Evolutionary conservation across 768 basidiomycete genomes (phyloP), one percentile per base, ranked within the genome.

Genomic region (Phaeolepiota aurea): DNA sequence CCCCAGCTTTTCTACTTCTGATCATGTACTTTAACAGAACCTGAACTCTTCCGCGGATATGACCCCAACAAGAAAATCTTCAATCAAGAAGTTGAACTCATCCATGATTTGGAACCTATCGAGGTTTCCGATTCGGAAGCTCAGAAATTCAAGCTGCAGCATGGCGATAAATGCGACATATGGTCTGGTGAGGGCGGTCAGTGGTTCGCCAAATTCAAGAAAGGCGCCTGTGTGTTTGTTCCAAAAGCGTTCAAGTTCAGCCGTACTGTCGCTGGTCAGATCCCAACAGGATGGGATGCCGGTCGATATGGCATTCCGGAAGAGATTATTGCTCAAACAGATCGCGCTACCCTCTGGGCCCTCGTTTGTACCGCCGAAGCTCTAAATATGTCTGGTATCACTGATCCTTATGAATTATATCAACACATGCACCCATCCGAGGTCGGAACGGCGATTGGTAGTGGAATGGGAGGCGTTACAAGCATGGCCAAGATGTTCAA

Each of bases 141-240:
- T 2, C 74, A 84, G 47, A 92, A 87, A 54, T 98, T 94, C 79
- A 94, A 96, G 68, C 74, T 85, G 42, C 89, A 98, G 56, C 96
- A 98, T 54, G 92, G 87, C 44, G 90, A 94, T 53, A 94, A 91
- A 57, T 92, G 89, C 56, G 94, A 99, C 56, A 77, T 89, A 52
- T 98, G 92, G 92, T 82, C 82, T 1, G 83, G 79, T 33, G 84
- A 87, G 56, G 83, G 84, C 11, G 90, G 86, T n/a, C 88, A 94
- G 56, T 96, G 87, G 89, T 91, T 88, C 54, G 92, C 92, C 57
- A 96, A 97, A 66, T 82, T 98, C 73, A 98, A 98, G 82, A 94
- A 89, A 65, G 96, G 96, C 38, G 92, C 96, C 9, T 82, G 88
- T 33, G 71, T 99, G 46, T 73, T 82, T 48, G 81, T 98, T 32